Evolutionary conservation across 169 alveolate genomes (phyloP).

Genomic region (Babesia divergens): DNA sequence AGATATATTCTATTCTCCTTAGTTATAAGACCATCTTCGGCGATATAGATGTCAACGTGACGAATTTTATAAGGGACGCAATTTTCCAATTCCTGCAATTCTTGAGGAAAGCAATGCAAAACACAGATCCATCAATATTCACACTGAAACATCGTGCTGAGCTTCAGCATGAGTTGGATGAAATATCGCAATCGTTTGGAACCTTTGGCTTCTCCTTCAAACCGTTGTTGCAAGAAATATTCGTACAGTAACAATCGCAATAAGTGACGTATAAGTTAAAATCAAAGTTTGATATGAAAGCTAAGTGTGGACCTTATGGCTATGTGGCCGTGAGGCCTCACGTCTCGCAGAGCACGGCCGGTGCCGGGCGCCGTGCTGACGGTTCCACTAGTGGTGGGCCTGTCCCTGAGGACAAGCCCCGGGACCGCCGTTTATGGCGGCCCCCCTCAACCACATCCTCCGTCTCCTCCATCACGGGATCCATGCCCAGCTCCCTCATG

Average conservation of each 20-base stretch:
- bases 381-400: too few relatives aligned
- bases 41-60: constrained; percentile 10
- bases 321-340: too few relatives aligned
- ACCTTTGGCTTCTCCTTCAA: constrained; percentile 26
- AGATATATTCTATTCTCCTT: constrained; percentile 2
- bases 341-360: too few relatives aligned
- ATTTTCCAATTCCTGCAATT: constrained; percentile 18
- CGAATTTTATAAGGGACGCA: constrained; percentile 7
- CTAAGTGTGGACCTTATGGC: too few relatives aligned
- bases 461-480: too few relatives aligned
- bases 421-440: too few relatives aligned
- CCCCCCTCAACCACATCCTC: too few relatives aligned
- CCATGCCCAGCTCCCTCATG: too few relatives aligned
- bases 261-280: too few relatives aligned
- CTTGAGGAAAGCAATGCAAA: not conserved
- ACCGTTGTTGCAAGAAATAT: constrained; percentile 17
- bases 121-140: not conserved
- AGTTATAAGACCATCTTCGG: constrained; percentile 29
- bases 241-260: not conserved
- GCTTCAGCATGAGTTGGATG: constrained; percentile 8
- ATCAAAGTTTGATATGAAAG: too few relatives aligned
- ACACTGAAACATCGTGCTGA: constrained; percentile 1
- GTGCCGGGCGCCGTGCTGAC: too few relatives aligned
- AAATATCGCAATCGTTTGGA: constrained; percentile 18
- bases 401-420: too few relatives aligned